These are phyloP conservation scores for Saussurea involucrata DNA, from an alignment of 129 eudicot genomes.

Conservation along the genomic window DNA sequence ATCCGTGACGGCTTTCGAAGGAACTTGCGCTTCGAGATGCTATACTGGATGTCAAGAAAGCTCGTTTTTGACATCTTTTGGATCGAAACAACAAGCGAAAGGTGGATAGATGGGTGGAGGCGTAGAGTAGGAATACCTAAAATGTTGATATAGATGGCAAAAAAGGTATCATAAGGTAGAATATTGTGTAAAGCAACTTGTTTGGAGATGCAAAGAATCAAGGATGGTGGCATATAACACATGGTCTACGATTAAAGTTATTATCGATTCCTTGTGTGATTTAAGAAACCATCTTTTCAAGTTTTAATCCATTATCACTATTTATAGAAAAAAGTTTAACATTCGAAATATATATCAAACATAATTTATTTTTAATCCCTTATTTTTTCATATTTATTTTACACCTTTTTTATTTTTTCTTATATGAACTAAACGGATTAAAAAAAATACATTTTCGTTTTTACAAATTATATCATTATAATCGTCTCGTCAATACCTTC, in stretches of 20 bases:
- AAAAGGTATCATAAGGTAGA: slow-evolving; percentile 23
- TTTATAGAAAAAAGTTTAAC: background rate
- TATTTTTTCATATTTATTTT: too few species aligned
- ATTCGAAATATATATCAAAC: background rate
- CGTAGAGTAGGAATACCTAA: background rate
- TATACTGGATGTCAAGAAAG: slow-evolving; percentile 80
- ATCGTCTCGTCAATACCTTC: too few species aligned
- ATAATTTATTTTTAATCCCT: too few species aligned
- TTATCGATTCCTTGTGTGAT: slow-evolving; percentile 37
- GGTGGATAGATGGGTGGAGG: background rate
- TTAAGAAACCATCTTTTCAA: slow-evolving; percentile 30
- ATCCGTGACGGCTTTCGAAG: slow-evolving; percentile 56
- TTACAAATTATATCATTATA: too few species aligned
- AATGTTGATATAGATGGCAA: slow-evolving; percentile 12
- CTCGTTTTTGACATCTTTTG: slow-evolving; percentile 42
- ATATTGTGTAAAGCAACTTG: slow-evolving; percentile 30
- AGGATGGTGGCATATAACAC: slow-evolving; percentile 18
- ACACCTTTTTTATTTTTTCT: too few species aligned
- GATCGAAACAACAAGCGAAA: background rate
- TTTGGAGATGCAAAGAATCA: slow-evolving; percentile 15
- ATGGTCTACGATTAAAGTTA: slow-evolving; percentile 30
- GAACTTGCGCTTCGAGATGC: slow-evolving; percentile 51
- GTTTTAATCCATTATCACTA: background rate
- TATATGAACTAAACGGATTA: too few species aligned
- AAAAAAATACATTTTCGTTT: too few species aligned